Conservation (phyloP, 495 filamentous ascomycete genomes). For the Podospora pseudoanserina region DNA sequence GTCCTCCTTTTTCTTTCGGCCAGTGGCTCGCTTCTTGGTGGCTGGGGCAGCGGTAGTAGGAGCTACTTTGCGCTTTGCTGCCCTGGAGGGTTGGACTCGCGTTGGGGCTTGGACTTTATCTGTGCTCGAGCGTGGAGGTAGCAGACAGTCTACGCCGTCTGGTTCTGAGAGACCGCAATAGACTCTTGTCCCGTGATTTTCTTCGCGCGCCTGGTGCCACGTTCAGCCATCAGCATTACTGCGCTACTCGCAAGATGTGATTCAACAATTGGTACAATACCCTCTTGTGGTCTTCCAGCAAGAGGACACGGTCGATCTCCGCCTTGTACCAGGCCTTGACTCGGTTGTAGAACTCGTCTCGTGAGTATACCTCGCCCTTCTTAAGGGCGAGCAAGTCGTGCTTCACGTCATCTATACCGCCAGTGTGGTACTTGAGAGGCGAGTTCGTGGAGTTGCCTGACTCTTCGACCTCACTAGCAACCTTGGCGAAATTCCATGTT, state of each 20-base stretch:
- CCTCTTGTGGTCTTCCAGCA: slow-evolving; percentile 11
- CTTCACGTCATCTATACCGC: slow-evolving; percentile 16
- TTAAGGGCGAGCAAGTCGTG: slow-evolving; percentile 25
- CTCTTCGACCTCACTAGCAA: no score
- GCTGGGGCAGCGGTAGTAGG: neutral
- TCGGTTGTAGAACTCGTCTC: slow-evolving; percentile 26
- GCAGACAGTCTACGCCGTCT: no score
- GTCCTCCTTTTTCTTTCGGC: neutral
- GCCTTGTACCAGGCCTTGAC: slow-evolving; percentile 34
- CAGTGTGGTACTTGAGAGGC: slow-evolving; percentile 22
- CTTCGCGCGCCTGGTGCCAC: no score
- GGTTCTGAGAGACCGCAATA: no score
- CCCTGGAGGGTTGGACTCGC: slow-evolving; percentile 27
- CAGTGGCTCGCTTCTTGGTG: neutral
- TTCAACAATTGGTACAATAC: neutral
- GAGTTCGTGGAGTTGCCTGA: neutral
- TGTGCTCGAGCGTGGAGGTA: neutral
- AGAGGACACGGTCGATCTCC: slow-evolving; percentile 26
- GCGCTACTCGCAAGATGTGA: no score
- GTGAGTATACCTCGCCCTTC: slow-evolving; percentile 19
- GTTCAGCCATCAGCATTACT: no score
- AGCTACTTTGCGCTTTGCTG: slow-evolving; percentile 24
- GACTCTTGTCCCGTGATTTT: no score
- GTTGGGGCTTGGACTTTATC: slow-evolving; percentile 13
- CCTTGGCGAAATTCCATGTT: no score